Conservation (phyloP, 441 rosid genomes). For the Arabidopsis lyrata region DNA sequence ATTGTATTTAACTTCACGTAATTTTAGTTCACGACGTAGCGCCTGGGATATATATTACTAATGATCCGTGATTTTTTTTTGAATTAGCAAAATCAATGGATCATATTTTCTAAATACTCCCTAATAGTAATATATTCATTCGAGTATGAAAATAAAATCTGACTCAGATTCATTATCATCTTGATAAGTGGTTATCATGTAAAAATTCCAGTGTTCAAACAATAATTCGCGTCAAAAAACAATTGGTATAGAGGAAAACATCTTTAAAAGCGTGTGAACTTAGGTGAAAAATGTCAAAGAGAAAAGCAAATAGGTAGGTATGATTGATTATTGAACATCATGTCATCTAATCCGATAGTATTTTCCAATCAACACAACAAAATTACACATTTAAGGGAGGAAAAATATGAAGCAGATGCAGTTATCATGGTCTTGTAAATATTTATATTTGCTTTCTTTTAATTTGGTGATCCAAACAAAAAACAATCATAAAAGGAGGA, state of each 20-base stretch:
- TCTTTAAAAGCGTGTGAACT: slow-evolving; percentile 37
- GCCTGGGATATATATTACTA: too few species aligned
- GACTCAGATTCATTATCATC: background rate
- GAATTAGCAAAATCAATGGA: too few species aligned
- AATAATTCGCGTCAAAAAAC: background rate
- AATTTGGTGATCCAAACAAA: background rate
- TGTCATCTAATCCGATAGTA: background rate
- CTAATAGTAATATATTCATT: too few species aligned
- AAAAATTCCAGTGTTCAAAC: background rate
- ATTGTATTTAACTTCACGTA: background rate
- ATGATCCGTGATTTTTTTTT: background rate
- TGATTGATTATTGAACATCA: slow-evolving; percentile 36
- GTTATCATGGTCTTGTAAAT: slow-evolving; percentile 18
- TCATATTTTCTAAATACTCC: too few species aligned
- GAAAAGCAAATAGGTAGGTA: slow-evolving; percentile 1
- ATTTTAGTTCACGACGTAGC: too few species aligned
- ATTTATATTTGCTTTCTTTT: background rate
- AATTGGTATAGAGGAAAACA: background rate
- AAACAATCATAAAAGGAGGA: slow-evolving; percentile 40
- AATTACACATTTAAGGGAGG: background rate
- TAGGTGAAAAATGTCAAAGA: slow-evolving; percentile 31
- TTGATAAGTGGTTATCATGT: background rate
- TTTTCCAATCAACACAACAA: background rate
- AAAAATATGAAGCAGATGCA: background rate
- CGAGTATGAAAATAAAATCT: background rate